phyloP scores from a whole-genome alignment of 2,329 filamentous ascomycete species.

The Dryadomyces quercus-mongolicae region DNA sequence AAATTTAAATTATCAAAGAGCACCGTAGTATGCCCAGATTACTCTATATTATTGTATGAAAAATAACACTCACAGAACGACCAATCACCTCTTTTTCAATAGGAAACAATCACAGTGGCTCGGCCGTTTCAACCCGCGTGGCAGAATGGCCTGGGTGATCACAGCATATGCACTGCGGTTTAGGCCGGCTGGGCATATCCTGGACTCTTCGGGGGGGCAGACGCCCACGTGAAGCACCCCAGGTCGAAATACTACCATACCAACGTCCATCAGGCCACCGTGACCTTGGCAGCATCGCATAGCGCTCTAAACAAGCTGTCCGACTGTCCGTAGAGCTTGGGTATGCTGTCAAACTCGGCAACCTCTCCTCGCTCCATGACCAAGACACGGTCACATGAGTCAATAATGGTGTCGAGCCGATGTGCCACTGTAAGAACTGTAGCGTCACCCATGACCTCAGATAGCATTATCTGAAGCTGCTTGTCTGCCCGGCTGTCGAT shows the following conservation, averaged over 20 bases:
- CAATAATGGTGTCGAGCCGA: slow-evolving; percentile 7
- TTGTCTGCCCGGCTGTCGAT: slow-evolving; percentile 45
- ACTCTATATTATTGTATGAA: too few relatives aligned
- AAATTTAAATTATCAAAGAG: too few relatives aligned
- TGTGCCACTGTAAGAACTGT: slow-evolving; percentile 10
- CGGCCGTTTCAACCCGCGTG: too few relatives aligned
- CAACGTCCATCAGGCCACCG: neutral
- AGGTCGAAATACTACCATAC: too few relatives aligned
- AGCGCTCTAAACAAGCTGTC: slow-evolving; percentile 1
- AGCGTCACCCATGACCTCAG: slow-evolving; percentile 1
- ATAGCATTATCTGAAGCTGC: slow-evolving; percentile 5
- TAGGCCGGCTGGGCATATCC: too few relatives aligned
- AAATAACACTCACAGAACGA: too few relatives aligned
- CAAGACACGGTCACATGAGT: slow-evolving; percentile 61
- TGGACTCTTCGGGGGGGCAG: neutral
- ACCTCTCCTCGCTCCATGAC: slow-evolving; percentile 47
- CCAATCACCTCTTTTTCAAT: too few relatives aligned
- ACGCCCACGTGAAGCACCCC: neutral
- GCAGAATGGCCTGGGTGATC: too few relatives aligned
- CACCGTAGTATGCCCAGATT: too few relatives aligned
- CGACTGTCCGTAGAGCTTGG: slow-evolving; percentile 2
- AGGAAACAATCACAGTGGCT: too few relatives aligned
- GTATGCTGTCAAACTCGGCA: neutral
- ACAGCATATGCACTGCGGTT: too few relatives aligned
- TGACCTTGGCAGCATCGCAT: slow-evolving; percentile 3